Conservation (phyloP, 2,329 filamentous ascomycete species). For the Fusarium brachygibbosum region DNA sequence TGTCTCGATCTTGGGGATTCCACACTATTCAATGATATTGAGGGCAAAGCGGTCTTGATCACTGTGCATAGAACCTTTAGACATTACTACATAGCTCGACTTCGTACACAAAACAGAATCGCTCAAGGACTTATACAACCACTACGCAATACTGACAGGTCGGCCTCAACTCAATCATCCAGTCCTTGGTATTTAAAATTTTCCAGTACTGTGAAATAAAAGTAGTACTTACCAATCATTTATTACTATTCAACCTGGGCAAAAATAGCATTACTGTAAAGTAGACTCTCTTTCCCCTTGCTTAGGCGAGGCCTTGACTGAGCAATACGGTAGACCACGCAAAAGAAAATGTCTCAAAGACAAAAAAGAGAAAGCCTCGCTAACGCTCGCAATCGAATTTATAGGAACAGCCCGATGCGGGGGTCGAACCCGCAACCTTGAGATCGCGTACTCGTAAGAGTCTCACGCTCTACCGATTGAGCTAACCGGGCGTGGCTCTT, state of each 20-base stretch:
- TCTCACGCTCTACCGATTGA: constrained; percentile 73
- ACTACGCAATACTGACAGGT: too few species aligned
- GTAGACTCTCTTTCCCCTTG: too few species aligned
- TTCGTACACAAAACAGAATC: accelerated
- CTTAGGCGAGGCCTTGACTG: too few species aligned
- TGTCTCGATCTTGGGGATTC: constrained; percentile 9
- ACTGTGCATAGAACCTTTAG: not conserved
- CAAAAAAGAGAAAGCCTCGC: not conserved
- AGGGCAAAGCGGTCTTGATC: not conserved
- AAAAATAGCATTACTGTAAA: too few species aligned
- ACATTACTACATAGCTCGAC: not conserved
- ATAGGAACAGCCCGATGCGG: constrained; percentile 59
- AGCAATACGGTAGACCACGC: too few species aligned
- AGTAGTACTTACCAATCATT: too few species aligned
- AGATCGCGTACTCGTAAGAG: constrained; percentile 67
- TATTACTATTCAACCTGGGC: too few species aligned
- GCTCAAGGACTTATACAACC: not conserved
- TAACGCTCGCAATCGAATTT: constrained; percentile 39
- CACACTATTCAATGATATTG: constrained; percentile 25
- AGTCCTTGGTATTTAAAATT: too few species aligned
- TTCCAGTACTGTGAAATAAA: too few species aligned
- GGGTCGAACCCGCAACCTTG: constrained; percentile 70
- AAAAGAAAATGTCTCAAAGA: too few species aligned
- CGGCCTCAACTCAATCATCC: not conserved
- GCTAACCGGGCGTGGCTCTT: constrained; percentile 46